A percentile compares a stretch with the other conserved stretches of the same genome.
Evolutionary conservation across 2,329 filamentous ascomycete genomes (phyloP).

Genomic region (Fusarium brachygibbosum): DNA sequence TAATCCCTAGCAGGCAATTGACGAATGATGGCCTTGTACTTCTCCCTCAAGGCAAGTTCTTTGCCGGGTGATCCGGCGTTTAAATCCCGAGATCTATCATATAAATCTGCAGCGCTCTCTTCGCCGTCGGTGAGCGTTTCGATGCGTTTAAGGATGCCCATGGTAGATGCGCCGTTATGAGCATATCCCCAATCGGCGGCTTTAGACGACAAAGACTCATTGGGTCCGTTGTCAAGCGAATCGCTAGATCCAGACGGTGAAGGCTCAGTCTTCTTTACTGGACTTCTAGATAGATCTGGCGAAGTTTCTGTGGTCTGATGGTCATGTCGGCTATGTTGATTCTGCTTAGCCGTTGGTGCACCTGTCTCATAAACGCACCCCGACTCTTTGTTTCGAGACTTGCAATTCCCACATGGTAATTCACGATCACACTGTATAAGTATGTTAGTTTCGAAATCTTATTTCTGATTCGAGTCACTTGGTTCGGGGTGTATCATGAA

Average conservation of each 20-base stretch:
- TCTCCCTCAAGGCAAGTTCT: conserved; percentile 62
- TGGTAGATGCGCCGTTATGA: conserved; percentile 63
- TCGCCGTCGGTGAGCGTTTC: conserved; percentile 58
- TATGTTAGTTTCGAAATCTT: conserved; percentile 9
- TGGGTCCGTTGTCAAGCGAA: conserved; percentile 10
- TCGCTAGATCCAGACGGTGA: conserved; percentile 1
- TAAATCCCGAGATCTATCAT: not conserved
- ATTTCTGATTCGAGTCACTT: not conserved
- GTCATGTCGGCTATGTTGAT: conserved; percentile 12
- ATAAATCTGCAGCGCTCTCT: conserved; percentile 25
- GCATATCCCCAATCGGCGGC: conserved; percentile 69
- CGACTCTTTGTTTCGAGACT: conserved; percentile 67
- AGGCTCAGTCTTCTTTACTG: not conserved
- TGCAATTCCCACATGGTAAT: conserved; percentile 71
- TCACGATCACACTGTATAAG: conserved; percentile 67
- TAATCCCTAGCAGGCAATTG: conserved; percentile 68
- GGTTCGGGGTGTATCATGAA: not conserved
- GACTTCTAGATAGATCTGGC: not conserved
- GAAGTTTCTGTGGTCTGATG: conserved; percentile 7
- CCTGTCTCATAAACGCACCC: conserved; percentile 70
- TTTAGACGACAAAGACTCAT: conserved; percentile 56
- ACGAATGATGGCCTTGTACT: conserved; percentile 70
- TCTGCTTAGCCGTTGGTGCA: conserved; percentile 57
- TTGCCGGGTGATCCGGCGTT: conserved; percentile 43
- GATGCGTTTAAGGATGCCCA: conserved; percentile 68